Conservation (phyloP, 768 basidiomycete species). For the Suillus fuscotomentosus region DNA sequence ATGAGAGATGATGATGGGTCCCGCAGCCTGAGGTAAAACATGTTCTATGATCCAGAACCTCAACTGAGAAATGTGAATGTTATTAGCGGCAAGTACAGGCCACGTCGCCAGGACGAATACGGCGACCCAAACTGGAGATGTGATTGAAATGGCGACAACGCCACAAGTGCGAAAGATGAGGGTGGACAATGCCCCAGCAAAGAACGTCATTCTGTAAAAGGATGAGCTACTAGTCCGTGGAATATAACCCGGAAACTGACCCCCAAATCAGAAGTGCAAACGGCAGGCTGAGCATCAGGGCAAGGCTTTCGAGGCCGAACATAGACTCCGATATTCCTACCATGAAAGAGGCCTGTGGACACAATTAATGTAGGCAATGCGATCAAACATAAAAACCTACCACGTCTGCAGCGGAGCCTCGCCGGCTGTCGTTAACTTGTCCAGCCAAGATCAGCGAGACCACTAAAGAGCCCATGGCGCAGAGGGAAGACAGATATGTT, state of each 20-base stretch:
- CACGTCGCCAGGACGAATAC: constrained; percentile 4
- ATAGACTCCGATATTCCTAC: constrained; percentile 9
- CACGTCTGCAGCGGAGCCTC: constrained; percentile 22
- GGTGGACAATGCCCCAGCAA: constrained; percentile 4
- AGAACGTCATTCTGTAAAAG: constrained; percentile 5
- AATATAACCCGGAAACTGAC: constrained; percentile 14
- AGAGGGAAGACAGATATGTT: constrained; percentile 37
- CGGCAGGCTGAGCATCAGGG: constrained; percentile 32
- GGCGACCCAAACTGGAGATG: background rate
- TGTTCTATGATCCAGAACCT: background rate
- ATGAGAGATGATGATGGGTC: background rate
- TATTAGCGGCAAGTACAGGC: constrained; percentile 4
- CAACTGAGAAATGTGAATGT: background rate
- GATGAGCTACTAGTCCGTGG: background rate
- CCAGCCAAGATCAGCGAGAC: constrained; percentile 36
- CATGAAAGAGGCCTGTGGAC: constrained; percentile 26
- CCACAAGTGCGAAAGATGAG: constrained; percentile 2
- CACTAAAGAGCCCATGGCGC: constrained; percentile 35
- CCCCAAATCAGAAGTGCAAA: constrained; percentile 32
- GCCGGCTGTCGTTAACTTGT: constrained; percentile 30
- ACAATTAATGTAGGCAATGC: background rate
- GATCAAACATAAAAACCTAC: constrained; percentile 22
- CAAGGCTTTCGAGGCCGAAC: constrained; percentile 26
- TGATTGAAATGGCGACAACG: background rate
- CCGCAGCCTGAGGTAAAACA: background rate